Conservation (phyloP, 495 filamentous ascomycete species). For the Penicillium longicatenatum region DNA sequence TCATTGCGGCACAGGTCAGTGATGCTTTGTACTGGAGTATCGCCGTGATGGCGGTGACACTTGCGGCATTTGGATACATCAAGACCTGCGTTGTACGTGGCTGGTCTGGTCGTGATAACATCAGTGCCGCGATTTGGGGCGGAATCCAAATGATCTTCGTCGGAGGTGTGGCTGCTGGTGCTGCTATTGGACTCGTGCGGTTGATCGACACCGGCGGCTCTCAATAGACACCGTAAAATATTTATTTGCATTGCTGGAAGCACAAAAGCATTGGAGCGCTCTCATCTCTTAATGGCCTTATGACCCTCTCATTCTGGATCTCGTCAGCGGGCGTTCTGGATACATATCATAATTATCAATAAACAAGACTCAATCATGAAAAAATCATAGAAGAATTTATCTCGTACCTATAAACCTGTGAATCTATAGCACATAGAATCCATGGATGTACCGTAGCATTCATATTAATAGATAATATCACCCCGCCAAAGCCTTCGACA, state of each 20-base stretch:
- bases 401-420: neutral
- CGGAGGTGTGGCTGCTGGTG: slow-evolving; percentile 65
- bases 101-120: slow-evolving; percentile 40
- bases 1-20: slow-evolving; percentile 59
- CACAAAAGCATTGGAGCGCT: slow-evolving; percentile 17
- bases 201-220: slow-evolving; percentile 39
- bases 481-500: slow-evolving; percentile 61
- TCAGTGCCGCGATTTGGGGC: slow-evolving; percentile 44
- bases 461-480: neutral
- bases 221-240: slow-evolving; percentile 5
- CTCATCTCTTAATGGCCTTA: slow-evolving; percentile 3
- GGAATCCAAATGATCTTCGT: slow-evolving; percentile 67
- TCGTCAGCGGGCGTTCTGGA: slow-evolving; percentile 8
- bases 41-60: slow-evolving; percentile 63
- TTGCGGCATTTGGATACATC: slow-evolving; percentile 70
- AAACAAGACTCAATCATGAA: neutral
- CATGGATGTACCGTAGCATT: neutral
- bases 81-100: slow-evolving; percentile 61
- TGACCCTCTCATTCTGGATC: neutral
- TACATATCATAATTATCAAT: neutral
- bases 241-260: slow-evolving; percentile 4
- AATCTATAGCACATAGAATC: too few relatives aligned
- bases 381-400: neutral
- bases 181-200: slow-evolving; percentile 62
- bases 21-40: slow-evolving; percentile 69